Percentiles rank a stretch among this genome's conserved stretches.
Evolutionary conservation across 208 protist genomes (phyloP).

Genomic region (Tritrichomonas foetus): DNA sequence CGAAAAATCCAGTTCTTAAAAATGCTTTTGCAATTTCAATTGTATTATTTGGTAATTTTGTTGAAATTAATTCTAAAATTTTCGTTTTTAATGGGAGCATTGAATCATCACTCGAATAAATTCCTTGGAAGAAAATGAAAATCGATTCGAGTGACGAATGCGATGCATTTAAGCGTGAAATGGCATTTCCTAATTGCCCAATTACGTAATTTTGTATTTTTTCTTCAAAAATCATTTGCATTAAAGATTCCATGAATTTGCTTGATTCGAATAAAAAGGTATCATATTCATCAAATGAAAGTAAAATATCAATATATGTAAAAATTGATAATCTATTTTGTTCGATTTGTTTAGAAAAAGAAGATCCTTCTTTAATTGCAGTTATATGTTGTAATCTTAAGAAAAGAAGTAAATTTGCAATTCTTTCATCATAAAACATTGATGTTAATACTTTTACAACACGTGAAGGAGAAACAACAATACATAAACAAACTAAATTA

Average conservation of each 20-base stretch:
- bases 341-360: background rate
- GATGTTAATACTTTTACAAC: too few species aligned
- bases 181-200: background rate
- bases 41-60: background rate
- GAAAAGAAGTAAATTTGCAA: too few species aligned
- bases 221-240: constrained; percentile 3
- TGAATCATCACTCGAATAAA: background rate
- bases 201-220: background rate
- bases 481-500: too few species aligned
- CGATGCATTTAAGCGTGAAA: background rate
- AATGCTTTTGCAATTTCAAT: background rate
- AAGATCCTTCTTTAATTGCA: too few species aligned
- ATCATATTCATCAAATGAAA: background rate
- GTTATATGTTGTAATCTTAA: too few species aligned
- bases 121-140: background rate
- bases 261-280: background rate
- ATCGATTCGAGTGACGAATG: background rate
- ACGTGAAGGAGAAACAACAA: too few species aligned
- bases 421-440: too few species aligned
- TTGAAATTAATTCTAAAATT: background rate
- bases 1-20: background rate
- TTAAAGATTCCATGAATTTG: background rate
- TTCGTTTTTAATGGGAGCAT: background rate
- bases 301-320: background rate
- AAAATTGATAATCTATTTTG: background rate